Evolutionary conservation across 345 rosid species (phyloP).

Genomic region (Mangifera indica): DNA sequence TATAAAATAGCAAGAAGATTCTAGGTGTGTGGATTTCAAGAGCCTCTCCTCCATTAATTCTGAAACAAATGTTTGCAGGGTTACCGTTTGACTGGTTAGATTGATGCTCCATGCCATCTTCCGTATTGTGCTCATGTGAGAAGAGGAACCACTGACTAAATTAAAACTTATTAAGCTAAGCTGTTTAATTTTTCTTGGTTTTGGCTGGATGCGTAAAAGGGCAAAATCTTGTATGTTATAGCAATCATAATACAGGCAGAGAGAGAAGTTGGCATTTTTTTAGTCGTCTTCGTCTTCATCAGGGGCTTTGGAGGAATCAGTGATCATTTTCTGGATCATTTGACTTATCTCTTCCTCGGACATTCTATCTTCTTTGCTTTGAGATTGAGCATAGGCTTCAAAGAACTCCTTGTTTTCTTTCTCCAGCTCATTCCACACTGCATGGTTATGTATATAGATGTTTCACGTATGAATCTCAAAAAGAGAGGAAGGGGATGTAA

Average conservation of each 20-base stretch:
- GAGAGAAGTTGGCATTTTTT: not conserved
- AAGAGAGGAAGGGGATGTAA: no score
- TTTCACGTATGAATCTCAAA: no score
- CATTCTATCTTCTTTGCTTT: constrained; percentile 64
- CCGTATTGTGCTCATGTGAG: no score
- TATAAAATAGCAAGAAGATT: not conserved
- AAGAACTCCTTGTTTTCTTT: constrained; percentile 94
- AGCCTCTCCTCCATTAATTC: no score
- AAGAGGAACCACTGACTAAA: no score
- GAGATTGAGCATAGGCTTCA: constrained; percentile 59
- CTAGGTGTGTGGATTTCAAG: not conserved
- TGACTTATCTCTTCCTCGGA: constrained; percentile 79
- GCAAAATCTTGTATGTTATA: not conserved
- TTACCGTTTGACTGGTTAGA: no score
- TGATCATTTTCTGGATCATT: constrained; percentile 72
- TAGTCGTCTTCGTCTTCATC: constrained; percentile 18
- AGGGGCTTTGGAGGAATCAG: constrained; percentile 45
- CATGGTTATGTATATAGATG: no score
- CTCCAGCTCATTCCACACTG: constrained; percentile 93
- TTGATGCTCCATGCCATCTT: no score
- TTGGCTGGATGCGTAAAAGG: no score
- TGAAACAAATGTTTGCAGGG: no score
- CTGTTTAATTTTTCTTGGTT: no score
- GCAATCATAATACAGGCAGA: not conserved
- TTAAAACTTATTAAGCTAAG: no score